Percentiles rank a stretch among this genome's conserved stretches.
phyloP scores from a whole-genome alignment of 371 early-diverging fungal genomes.

The Mortierella sp. region DNA sequence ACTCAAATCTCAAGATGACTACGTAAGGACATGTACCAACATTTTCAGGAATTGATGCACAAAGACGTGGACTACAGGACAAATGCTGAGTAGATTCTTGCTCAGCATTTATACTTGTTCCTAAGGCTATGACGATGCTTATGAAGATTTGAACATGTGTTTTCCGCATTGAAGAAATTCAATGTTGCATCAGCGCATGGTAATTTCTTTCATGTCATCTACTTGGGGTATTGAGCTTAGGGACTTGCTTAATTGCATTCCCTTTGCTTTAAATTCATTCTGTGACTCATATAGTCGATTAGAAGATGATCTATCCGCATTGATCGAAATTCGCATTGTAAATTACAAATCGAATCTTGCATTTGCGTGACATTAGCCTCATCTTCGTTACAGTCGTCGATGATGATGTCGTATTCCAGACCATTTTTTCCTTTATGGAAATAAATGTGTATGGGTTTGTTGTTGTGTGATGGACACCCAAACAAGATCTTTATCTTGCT shows the following conservation, averaged over 20 bases:
- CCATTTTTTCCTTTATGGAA: conserved; percentile 19
- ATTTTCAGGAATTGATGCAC: conserved; percentile 6
- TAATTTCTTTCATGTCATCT: conserved; percentile 17
- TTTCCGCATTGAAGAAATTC: neutral
- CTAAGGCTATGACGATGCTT: conserved; percentile 32
- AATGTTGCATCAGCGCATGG: neutral
- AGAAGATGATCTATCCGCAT: neutral
- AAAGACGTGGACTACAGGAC: conserved; percentile 48
- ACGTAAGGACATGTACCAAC: conserved; percentile 40
- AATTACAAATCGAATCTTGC: conserved; percentile 7
- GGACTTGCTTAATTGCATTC: conserved; percentile 22
- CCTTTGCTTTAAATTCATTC: conserved; percentile 52
- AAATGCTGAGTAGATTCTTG: conserved; percentile 1
- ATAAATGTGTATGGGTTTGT: conserved; percentile 48
- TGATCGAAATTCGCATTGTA: conserved; percentile 3
- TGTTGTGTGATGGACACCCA: conserved; percentile 53
- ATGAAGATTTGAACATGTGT: neutral
- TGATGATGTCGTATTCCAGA: conserved; percentile 42
- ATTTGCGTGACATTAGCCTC: neutral
- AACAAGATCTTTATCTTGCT: conserved; percentile 15
- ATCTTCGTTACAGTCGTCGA: neutral
- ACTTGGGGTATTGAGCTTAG: conserved; percentile 53
- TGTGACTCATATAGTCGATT: conserved; percentile 23
- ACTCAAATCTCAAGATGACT: conserved; percentile 56
- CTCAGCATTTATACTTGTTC: conserved; percentile 37